Percentiles rank a stretch among this genome's conserved stretches.
Conservation (phyloP, 2,329 filamentous ascomycete species). For the Scedosporium apiospermum region DNA sequence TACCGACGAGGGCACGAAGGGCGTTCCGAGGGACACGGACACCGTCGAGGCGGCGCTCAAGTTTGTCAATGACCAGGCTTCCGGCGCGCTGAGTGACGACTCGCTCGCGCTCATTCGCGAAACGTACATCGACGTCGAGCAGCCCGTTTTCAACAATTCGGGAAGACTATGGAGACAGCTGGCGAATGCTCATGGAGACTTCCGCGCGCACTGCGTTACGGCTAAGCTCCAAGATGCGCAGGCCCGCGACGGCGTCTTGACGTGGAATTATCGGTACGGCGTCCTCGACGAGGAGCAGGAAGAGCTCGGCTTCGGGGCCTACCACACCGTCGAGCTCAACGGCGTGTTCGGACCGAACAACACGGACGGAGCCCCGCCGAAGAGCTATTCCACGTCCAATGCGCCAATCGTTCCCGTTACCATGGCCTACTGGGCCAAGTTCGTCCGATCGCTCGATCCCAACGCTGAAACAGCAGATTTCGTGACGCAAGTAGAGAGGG, state of each 20-base stretch:
- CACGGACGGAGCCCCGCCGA: conserved; percentile 35
- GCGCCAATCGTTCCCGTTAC: conserved; percentile 47
- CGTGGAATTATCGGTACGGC: conserved; percentile 60
- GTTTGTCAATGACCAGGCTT: conserved; percentile 24
- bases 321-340: conserved; percentile 56
- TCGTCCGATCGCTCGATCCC: conserved; percentile 57
- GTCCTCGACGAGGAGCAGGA: conserved; percentile 50
- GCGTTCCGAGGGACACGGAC: conserved; percentile 20
- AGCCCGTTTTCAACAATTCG: conserved; percentile 17
- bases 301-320: conserved; percentile 48
- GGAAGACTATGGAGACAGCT: conserved; percentile 28
- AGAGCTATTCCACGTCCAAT: conserved; percentile 48
- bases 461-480: conserved; percentile 28
- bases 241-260: conserved; percentile 19
- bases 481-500: conserved; percentile 23
- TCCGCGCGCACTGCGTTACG: conserved; percentile 25
- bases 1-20: conserved; percentile 27
- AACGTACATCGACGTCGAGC: conserved; percentile 25
- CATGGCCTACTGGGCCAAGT: conserved; percentile 66
- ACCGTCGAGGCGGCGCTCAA: conserved; percentile 22
- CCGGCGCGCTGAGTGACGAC: conserved; percentile 20
- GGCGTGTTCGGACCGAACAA: conserved; percentile 59
- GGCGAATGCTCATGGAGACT: conserved; percentile 24
- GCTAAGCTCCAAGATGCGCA: conserved; percentile 21
- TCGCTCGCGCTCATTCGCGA: conserved; percentile 19